Evolutionary conservation across 768 basidiomycete genomes (phyloP), one percentile per base, ranked within the genome.

Genomic region (Amylocystis lapponica): DNA sequence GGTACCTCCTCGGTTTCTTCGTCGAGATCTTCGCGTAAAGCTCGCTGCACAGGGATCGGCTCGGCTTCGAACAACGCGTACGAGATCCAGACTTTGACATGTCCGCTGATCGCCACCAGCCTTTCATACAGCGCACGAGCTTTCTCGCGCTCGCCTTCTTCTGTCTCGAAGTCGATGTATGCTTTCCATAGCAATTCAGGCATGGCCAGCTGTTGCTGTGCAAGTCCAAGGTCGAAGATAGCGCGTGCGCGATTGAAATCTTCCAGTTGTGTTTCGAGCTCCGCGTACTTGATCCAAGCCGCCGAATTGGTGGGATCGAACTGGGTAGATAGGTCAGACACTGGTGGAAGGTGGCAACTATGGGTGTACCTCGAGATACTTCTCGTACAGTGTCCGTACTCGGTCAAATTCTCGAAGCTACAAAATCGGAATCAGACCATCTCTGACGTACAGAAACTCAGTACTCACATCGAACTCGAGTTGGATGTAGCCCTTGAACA

Each of bases 1-100:
- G 78, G 76, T 41, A 60, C 62, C 31, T 69, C 72, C 4, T 74
- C 67, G 1, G 66, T 67, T 2, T 57, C 55, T 4, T 78, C 79
- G 5, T 83, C 83, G 38, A 82, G 83, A 6, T 84, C 83, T 40
- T 84, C 86, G 30, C 85, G 72, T 53, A 74, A 67, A 4, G 75
- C 79, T 17, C 83, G 69, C 9, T 77, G 75, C 5, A 83, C 53
- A 4, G 81, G 81, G 33, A 87, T 83, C 5, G 79, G 69, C 54
- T 85, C 84, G 5, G 81, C 85, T 64, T 98, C 95, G 54, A 97
- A 96, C 53, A 86, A 74, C 0, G 95, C 95, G 62, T 85, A 98
- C 41, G 92, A 83, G 43, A 96, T 89, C 92, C 93, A 98, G 16
- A 95, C 92, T 66, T 97, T 97, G 66, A 92, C 86, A 59, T 98